These are phyloP conservation scores for Neonectria punicea DNA, from an alignment of 2,329 filamentous ascomycete genomes.

Conservation along the genomic window DNA sequence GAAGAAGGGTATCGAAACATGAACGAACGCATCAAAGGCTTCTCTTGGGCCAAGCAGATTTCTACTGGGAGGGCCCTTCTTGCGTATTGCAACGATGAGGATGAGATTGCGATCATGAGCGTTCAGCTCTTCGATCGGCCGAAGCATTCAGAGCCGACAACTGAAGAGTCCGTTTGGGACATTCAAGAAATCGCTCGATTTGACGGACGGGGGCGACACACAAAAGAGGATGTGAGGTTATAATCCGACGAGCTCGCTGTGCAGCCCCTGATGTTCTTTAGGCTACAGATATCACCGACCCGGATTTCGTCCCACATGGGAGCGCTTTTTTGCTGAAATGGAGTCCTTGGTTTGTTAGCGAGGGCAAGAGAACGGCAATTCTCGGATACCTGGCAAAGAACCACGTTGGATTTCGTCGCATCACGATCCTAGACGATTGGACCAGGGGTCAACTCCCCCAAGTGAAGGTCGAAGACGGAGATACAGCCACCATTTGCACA, in stretches of 20 bases:
- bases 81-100: slow-evolving; percentile 62
- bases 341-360: slow-evolving; percentile 61
- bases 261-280: slow-evolving; percentile 32
- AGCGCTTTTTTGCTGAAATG: slow-evolving; percentile 64
- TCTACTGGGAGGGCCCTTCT: slow-evolving; percentile 56
- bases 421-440: slow-evolving; percentile 55
- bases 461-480: slow-evolving; percentile 52
- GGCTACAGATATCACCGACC: slow-evolving; percentile 52
- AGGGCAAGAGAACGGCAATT: slow-evolving; percentile 52
- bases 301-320: slow-evolving; percentile 59
- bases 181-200: slow-evolving; percentile 64
- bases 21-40: slow-evolving; percentile 60
- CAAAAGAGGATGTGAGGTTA: slow-evolving; percentile 41
- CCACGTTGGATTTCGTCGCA: slow-evolving; percentile 65
- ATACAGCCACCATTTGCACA: slow-evolving; percentile 61
- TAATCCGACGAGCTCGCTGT: not conserved
- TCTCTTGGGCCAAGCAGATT: slow-evolving; percentile 63
- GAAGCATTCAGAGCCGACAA: slow-evolving; percentile 29
- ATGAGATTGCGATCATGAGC: slow-evolving; percentile 62
- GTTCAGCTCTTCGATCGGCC: slow-evolving; percentile 53
- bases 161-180: slow-evolving; percentile 56
- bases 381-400: slow-evolving; percentile 62
- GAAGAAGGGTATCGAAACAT: slow-evolving; percentile 46
- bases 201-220: slow-evolving; percentile 58
- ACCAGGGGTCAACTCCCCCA: slow-evolving; percentile 48